Base-by-base conservation (phyloP, 257 asterid genomes). In the Nicotiana tomentosiformis region DNA sequence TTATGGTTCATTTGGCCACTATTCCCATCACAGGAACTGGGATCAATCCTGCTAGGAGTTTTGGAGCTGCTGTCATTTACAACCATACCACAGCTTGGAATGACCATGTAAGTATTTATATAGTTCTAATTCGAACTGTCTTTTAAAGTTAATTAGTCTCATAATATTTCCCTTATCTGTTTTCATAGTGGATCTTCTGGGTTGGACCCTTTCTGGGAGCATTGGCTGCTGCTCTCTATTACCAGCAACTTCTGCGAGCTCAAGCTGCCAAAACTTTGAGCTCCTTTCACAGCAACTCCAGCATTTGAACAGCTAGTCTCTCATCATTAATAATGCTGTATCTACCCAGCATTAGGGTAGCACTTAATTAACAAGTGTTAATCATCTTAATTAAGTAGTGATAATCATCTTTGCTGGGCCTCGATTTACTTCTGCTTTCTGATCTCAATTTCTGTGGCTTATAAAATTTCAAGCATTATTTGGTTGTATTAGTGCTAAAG, bases 121-220 rank as follows among this genome's bases (percentile, higher is more conserved):
- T 30, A 15, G 7, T 15, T 49, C 30, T 77, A 77, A 4, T 5
- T n/a, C 10, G 11, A 70, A 32, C n/a, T 2, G 2, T 20, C 5
- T 39, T 39, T 70, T 10, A n/a, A 70, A 39, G 68, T 62, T 55
- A n/a, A 0, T 30, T 39, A 10, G 29, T 80, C 20, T 55, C 15
- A 30, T 35, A 35, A 32, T 37, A 11, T 64, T 0, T 70, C 6
- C 12, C 35, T 70, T 5, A 43, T 72, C 37, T 46, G 14, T 67
- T 26, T 67, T 23, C 53, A 16, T 1, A 83, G 86, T 78, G 86
- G 86, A 77, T 83, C 46, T 83, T 77, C 83, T 83, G 86, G 83
- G 83, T 83, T 33, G 86, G 86, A 26, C 86, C 86, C n/a, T 33
- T 66, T 78, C 5, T 77, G 20, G 86, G 86, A 83, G 86, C 86